These are phyloP conservation scores for Metarhizium humberi DNA, from an alignment of 2,329 filamentous ascomycete species.

Conservation along the genomic window DNA sequence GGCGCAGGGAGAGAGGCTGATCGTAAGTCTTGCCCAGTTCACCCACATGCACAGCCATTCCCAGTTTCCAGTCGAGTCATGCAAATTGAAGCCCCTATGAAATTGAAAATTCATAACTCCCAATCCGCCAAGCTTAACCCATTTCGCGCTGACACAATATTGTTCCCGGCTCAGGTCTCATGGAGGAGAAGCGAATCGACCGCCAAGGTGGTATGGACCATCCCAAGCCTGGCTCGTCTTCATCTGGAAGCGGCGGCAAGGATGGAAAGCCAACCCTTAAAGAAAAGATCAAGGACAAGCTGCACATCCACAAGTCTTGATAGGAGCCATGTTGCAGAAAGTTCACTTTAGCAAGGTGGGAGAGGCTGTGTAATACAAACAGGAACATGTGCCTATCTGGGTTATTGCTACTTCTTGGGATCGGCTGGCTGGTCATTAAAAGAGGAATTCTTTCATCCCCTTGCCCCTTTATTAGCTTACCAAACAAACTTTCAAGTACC, in stretches of 20 bases:
- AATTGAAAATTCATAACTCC: background rate
- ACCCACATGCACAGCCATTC: background rate
- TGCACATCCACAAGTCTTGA: slow-evolving; percentile 36
- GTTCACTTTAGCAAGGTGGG: background rate
- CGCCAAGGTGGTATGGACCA: slow-evolving; percentile 7
- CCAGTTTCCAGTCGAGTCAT: too few relatives aligned
- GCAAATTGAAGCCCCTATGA: background rate
- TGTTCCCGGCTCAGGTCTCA: slow-evolving; percentile 16
- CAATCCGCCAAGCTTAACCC: too few relatives aligned
- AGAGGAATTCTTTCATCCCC: too few relatives aligned
- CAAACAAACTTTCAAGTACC: background rate
- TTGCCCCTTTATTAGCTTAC: too few relatives aligned
- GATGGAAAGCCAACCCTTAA: slow-evolving; percentile 39
- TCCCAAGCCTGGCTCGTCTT: slow-evolving; percentile 7
- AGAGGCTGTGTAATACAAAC: background rate
- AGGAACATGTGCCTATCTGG: too few relatives aligned
- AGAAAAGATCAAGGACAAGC: slow-evolving; percentile 61
- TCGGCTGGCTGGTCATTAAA: too few relatives aligned
- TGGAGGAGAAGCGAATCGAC: slow-evolving; percentile 24
- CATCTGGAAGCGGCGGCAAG: slow-evolving; percentile 7
- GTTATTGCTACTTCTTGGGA: too few relatives aligned
- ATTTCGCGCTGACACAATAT: slow-evolving; percentile 3
- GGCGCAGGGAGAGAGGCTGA: slow-evolving; percentile 60
- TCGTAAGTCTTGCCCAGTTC: slow-evolving; percentile 33
- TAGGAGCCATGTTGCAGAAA: background rate